These are phyloP conservation scores for Solanum tacnaense DNA, from an alignment of 257 asterid species.

Conservation along the genomic window DNA sequence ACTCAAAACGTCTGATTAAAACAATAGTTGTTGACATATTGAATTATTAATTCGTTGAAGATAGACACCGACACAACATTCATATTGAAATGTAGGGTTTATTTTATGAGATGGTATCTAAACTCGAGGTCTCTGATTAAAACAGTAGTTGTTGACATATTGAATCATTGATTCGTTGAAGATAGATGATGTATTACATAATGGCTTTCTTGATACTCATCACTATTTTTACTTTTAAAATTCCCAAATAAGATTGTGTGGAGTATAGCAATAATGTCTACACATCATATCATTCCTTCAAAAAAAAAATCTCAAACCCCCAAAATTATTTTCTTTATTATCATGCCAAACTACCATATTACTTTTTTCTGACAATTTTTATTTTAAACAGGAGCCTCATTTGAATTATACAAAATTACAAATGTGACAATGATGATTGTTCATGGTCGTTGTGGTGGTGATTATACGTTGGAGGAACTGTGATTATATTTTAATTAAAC, in stretches of 20 bases:
- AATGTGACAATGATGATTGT: neutral
- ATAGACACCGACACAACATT: neutral
- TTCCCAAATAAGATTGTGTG: neutral
- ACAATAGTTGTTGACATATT: neutral
- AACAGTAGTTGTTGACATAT: neutral
- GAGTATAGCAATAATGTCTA: neutral
- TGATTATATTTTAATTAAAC: neutral
- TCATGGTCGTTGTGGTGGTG: neutral
- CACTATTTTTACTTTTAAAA: neutral
- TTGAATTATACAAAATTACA: neutral
- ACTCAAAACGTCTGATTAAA: neutral
- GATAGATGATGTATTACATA: neutral
- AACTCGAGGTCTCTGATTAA: fast-evolving
- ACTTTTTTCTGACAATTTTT: neutral
- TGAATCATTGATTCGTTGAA: neutral
- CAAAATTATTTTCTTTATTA: neutral
- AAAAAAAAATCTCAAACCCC: neutral
- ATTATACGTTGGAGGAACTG: neutral
- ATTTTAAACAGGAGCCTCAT: neutral
- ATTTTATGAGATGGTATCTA: fast-evolving
- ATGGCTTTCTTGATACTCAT: neutral
- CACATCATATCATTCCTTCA: neutral
- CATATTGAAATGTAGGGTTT: fast-evolving
- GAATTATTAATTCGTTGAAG: neutral
- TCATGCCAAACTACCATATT: too few relatives aligned